These are phyloP conservation scores for Triticum monococcum DNA, from an alignment of 176 grass and related monocot genomes.

Conservation along the genomic window DNA sequence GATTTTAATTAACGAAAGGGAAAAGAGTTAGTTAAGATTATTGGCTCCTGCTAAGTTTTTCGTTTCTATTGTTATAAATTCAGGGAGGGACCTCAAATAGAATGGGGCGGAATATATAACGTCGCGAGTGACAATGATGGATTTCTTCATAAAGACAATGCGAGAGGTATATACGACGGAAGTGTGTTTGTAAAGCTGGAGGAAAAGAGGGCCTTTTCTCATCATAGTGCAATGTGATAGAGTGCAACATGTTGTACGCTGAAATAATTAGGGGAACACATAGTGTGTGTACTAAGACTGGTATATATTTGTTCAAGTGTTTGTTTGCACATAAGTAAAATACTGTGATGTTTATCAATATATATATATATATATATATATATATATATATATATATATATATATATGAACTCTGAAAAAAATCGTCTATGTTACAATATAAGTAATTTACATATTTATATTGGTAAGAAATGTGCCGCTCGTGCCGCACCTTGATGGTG, in stretches of 20 bases:
- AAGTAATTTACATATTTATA: too few species aligned
- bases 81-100: conserved; percentile 30
- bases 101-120: conserved; percentile 47
- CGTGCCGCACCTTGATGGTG: too few species aligned
- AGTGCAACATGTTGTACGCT: background rate
- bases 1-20: too few species aligned
- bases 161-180: conserved; percentile 56
- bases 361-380: too few species aligned
- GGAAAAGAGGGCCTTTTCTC: conserved; percentile 24
- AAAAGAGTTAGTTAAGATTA: too few species aligned
- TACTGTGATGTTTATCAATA: too few species aligned
- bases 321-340: too few species aligned
- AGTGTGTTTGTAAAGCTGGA: conserved; percentile 60
- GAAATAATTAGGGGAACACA: background rate
- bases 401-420: too few species aligned
- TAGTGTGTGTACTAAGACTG: too few species aligned
- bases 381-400: too few species aligned
- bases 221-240: conserved; percentile 10
- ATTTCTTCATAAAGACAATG: conserved; percentile 57
- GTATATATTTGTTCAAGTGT: background rate
- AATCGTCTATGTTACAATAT: too few species aligned
- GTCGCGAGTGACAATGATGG: conserved; percentile 56
- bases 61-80: background rate
- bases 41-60: background rate
- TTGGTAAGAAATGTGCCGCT: too few species aligned